Percentiles rank a stretch among this genome's conserved stretches.
These are phyloP conservation scores for Aquanectria penicillioides DNA, from an alignment of 2,329 filamentous ascomycete genomes.

Conservation along the genomic window DNA sequence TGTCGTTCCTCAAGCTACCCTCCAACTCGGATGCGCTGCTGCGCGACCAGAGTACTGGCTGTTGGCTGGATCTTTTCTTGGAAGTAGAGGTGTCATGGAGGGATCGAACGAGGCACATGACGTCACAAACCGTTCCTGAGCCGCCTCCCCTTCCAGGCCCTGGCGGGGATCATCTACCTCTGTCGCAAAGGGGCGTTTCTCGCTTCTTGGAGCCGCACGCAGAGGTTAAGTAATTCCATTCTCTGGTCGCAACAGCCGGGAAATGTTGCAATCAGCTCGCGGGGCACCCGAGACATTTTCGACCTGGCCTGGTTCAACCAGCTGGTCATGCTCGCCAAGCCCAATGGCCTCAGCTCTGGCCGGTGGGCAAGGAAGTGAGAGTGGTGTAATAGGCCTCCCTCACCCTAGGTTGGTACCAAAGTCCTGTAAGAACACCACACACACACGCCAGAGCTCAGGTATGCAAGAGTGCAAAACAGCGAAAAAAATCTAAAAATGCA, in stretches of 20 bases:
- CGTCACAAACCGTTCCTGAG: conserved; percentile 11
- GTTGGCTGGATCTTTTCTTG: neutral
- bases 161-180: conserved; percentile 2
- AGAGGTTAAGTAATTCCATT: no score
- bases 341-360: neutral
- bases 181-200: neutral
- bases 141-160: neutral
- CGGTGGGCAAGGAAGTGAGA: neutral
- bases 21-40: neutral
- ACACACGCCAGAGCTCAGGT: no score
- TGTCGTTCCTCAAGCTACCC: neutral
- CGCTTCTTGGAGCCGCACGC: no score
- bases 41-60: neutral
- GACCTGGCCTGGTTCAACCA: neutral
- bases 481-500: no score
- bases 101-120: conserved; percentile 14
- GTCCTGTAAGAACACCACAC: no score
- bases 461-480: no score
- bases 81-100: neutral
- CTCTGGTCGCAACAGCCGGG: no score
- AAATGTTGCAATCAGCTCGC: no score
- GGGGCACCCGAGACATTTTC: neutral
- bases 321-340: neutral
- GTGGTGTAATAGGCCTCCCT: no score
- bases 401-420: no score